phyloP scores from a whole-genome alignment of 2,329 filamentous ascomycete genomes.

The Diaporthe caulivora region DNA sequence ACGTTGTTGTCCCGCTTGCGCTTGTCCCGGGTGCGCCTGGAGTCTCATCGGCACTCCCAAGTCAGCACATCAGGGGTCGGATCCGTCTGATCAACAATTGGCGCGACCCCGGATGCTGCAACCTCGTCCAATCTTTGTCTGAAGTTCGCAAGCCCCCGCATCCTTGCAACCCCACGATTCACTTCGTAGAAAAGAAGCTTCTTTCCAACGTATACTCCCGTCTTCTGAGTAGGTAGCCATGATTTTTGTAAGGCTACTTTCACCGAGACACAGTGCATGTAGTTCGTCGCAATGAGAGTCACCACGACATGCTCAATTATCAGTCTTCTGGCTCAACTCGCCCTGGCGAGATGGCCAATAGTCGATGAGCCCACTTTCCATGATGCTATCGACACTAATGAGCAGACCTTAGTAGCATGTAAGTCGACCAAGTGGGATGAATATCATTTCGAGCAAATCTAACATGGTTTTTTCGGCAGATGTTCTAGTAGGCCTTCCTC shows the following conservation, averaged over 20 bases:
- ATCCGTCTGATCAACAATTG: slow-evolving; percentile 35
- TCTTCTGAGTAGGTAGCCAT: background rate
- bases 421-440: background rate
- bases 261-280: background rate
- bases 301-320: slow-evolving; percentile 6
- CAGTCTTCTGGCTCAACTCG: background rate
- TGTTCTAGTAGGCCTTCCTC: background rate
- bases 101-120: slow-evolving; percentile 31
- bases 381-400: slow-evolving; percentile 10
- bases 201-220: background rate
- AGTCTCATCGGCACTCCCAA: slow-evolving; percentile 24
- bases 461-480: background rate
- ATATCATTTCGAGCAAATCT: background rate
- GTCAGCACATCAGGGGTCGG: slow-evolving; percentile 31
- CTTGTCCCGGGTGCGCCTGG: slow-evolving; percentile 5
- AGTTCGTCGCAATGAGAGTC: background rate
- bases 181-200: background rate
- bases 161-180: slow-evolving; percentile 18
- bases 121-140: slow-evolving; percentile 4
- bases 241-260: background rate
- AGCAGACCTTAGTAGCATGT: slow-evolving; percentile 35
- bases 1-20: background rate
- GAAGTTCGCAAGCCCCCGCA: background rate
- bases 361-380: slow-evolving; percentile 26
- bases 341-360: slow-evolving; percentile 22